Evolutionary conservation across 139 green algal genomes (phyloP).

Genomic region (Picochlorum sp.): DNA sequence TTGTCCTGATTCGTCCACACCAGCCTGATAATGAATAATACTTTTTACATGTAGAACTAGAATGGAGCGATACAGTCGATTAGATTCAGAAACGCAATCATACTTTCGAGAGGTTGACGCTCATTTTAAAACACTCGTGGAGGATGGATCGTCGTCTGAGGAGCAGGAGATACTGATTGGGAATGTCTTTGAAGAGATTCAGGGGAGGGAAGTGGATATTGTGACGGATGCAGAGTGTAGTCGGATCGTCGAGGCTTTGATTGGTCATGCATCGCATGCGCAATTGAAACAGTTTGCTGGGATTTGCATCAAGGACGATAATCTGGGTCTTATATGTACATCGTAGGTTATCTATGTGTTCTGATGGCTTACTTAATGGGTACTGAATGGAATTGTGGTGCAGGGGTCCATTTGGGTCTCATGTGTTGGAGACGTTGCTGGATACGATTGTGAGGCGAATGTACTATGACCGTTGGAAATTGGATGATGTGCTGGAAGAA

Average conservation of each 20-base stretch:
- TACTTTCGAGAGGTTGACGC: slow-evolving; percentile 40
- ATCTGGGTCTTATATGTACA: slow-evolving; percentile 23
- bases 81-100: slow-evolving; percentile 9
- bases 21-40: slow-evolving; percentile 6
- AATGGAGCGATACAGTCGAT: not conserved
- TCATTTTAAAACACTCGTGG: slow-evolving; percentile 45
- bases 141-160: slow-evolving; percentile 30
- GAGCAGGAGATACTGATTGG: slow-evolving; percentile 47
- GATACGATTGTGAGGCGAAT: slow-evolving; percentile 20
- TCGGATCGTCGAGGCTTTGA: slow-evolving; percentile 55
- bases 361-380: too few relatives aligned
- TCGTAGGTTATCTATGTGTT: slow-evolving; percentile 11
- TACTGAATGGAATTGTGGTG: not conserved
- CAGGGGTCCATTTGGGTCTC: slow-evolving; percentile 65
- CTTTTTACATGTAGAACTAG: not conserved
- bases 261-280: slow-evolving; percentile 24
- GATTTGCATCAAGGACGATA: slow-evolving; percentile 21
- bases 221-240: slow-evolving; percentile 38
- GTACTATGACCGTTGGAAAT: not conserved
- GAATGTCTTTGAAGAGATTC: slow-evolving; percentile 59
- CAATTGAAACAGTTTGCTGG: slow-evolving; percentile 18
- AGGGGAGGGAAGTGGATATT: slow-evolving; percentile 19
- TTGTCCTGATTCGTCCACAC: slow-evolving; percentile 19
- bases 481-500: not conserved
- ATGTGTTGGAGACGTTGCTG: slow-evolving; percentile 49